Conservation (phyloP, 208 protist genomes). For the Crithidia bombi region DNA sequence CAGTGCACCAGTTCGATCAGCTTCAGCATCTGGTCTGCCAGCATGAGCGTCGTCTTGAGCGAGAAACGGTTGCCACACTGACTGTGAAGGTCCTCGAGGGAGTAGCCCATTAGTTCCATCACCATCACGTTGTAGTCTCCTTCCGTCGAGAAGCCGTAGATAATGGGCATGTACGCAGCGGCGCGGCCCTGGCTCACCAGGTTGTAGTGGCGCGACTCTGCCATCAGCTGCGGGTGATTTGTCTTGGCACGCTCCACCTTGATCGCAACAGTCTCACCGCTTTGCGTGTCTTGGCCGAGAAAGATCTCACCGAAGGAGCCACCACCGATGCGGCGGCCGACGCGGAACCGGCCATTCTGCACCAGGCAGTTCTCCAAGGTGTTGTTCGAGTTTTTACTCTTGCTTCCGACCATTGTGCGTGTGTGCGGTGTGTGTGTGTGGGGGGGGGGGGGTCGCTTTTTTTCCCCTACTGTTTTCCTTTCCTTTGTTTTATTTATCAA, state of each 20-base stretch:
- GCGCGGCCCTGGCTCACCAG: constrained; percentile 77
- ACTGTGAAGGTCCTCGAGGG: constrained; percentile 92
- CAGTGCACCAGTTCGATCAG: constrained; percentile 93
- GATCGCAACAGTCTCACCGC: constrained; percentile 88
- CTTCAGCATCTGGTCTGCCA: constrained; percentile 92
- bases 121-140: constrained; percentile 95
- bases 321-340: constrained; percentile 97
- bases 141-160: constrained; percentile 90
- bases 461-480: too few species aligned
- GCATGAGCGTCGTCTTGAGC: constrained; percentile 93
- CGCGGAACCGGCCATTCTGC: constrained; percentile 86
- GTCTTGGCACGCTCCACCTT: constrained; percentile 92
- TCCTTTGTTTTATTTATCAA: neutral
- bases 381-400: constrained; percentile 21
- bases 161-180: constrained; percentile 85
- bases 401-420: constrained; percentile 15
- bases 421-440: too few species aligned
- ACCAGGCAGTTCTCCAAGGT: constrained; percentile 35
- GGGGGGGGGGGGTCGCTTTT: too few species aligned
- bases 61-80: constrained; percentile 87
- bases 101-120: constrained; percentile 93
- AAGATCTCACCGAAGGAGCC: constrained; percentile 96
- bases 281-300: constrained; percentile 91
- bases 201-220: constrained; percentile 90
- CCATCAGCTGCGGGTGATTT: constrained; percentile 91